phyloP scores from a whole-genome alignment of 2,329 filamentous ascomycete species.

The Endothia cerciana region DNA sequence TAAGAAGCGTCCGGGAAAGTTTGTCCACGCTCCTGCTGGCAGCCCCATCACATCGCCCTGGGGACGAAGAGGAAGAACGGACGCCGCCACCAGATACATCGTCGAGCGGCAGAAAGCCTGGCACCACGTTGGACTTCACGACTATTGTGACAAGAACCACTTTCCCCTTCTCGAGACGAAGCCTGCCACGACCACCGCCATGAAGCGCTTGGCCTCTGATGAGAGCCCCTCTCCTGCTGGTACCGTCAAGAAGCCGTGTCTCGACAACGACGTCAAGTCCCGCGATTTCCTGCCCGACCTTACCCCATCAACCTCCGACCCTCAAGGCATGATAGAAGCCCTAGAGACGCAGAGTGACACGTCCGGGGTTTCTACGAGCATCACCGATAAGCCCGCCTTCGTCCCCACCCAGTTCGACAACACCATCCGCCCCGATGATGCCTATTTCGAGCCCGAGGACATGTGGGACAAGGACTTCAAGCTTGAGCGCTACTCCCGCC shows the following conservation, averaged over 20 bases:
- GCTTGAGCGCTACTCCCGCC: slow-evolving; percentile 12
- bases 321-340: no score
- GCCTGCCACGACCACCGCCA: neutral
- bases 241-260: neutral
- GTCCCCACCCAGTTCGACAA: neutral
- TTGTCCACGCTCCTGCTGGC: no score
- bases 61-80: neutral
- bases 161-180: neutral
- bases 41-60: neutral
- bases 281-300: neutral
- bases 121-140: neutral
- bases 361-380: neutral
- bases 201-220: neutral
- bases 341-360: no score
- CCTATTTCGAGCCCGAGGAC: neutral
- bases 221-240: neutral
- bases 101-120: neutral
- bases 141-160: neutral
- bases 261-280: neutral
- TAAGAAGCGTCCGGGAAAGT: no score
- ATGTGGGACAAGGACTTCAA: slow-evolving; percentile 4
- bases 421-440: neutral
- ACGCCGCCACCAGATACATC: neutral
- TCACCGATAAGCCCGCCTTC: neutral
- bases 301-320: neutral